These are phyloP conservation scores for Seminavis robusta DNA, from an alignment of 108 stramenopile genomes.

Conservation along the genomic window DNA sequence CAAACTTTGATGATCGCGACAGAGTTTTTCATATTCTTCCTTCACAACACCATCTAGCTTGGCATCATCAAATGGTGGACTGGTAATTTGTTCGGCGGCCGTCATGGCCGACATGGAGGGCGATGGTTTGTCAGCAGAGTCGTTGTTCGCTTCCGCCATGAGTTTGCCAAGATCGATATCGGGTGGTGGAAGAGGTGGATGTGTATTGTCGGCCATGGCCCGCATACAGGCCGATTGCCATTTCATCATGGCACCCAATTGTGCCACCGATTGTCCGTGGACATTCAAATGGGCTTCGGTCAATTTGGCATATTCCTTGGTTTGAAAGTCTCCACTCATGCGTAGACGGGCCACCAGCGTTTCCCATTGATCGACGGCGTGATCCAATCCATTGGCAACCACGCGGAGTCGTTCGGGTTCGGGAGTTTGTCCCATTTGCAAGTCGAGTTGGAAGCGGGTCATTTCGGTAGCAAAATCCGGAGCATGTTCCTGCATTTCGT, in stretches of 20 bases:
- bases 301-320: slow-evolving; percentile 36
- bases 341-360: slow-evolving; percentile 11
- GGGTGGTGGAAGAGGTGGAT: slow-evolving; percentile 39
- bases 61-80: slow-evolving; percentile 15
- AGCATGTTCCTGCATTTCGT: slow-evolving; percentile 12
- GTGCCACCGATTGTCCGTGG: slow-evolving; percentile 11
- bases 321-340: slow-evolving; percentile 33
- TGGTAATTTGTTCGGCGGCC: slow-evolving; percentile 25
- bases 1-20: slow-evolving; percentile 23
- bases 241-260: slow-evolving; percentile 25
- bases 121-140: not conserved
- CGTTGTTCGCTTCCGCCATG: slow-evolving; percentile 32
- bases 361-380: slow-evolving; percentile 40
- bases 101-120: slow-evolving; percentile 33
- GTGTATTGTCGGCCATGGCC: slow-evolving; percentile 32
- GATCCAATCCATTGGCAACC: slow-evolving; percentile 26
- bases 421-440: slow-evolving; percentile 33
- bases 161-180: slow-evolving; percentile 26
- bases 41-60: slow-evolving; percentile 34
- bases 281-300: slow-evolving; percentile 35
- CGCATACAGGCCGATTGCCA: slow-evolving; percentile 41
- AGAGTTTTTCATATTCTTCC: slow-evolving; percentile 43
- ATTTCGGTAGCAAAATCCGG: slow-evolving; percentile 32
- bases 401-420: slow-evolving; percentile 21
- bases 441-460: slow-evolving; percentile 13